Evolutionary conservation across 106 monocot species (phyloP).

Genomic region (Vanilla planifolia): DNA sequence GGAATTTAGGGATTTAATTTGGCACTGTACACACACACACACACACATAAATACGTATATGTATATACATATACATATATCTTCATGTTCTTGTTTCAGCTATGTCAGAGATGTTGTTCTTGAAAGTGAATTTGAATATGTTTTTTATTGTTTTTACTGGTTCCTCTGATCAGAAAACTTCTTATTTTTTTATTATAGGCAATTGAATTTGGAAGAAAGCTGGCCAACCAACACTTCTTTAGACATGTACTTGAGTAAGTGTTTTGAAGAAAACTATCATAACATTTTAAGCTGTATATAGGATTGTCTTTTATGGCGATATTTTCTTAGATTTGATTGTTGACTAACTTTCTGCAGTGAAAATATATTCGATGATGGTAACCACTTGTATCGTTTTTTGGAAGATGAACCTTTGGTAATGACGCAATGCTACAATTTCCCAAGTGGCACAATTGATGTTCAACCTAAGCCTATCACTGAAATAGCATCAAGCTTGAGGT

Average conservation of each 20-base stretch:
- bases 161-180: neutral
- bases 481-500: slow-evolving; percentile 61
- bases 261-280: slow-evolving; percentile 2
- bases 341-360: slow-evolving; percentile 40
- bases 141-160: neutral
- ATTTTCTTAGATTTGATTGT: neutral
- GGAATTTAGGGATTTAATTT: no score
- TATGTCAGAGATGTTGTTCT: neutral
- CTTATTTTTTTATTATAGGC: slow-evolving; percentile 34
- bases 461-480: slow-evolving; percentile 74
- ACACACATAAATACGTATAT: no score
- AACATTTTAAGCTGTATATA: neutral
- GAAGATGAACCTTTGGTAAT: slow-evolving; percentile 74
- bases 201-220: slow-evolving; percentile 82
- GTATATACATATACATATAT: no score
- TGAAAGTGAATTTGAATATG: neutral
- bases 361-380: slow-evolving; percentile 92
- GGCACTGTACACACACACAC: no score
- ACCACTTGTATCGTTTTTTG: slow-evolving; percentile 79
- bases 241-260: slow-evolving; percentile 80
- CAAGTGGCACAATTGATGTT: slow-evolving; percentile 55
- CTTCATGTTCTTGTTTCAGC: no score
- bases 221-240: slow-evolving; percentile 66
- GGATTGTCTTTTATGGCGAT: neutral
- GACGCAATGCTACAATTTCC: slow-evolving; percentile 75